phyloP scores from a whole-genome alignment of 176 grass and related monocot species.

The Oryza australiensis region DNA sequence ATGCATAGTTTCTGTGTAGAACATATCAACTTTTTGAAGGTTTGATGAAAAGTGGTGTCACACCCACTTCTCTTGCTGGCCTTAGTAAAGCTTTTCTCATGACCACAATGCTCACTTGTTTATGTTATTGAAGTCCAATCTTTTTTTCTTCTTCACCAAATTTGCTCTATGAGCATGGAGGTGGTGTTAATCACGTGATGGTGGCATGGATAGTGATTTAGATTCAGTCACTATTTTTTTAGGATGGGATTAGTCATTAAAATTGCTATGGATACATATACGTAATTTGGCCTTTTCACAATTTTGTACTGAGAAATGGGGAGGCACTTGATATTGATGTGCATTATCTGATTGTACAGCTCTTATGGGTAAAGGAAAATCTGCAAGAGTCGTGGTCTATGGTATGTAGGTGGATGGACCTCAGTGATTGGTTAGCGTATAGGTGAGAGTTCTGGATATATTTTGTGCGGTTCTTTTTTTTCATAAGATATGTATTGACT shows the following conservation, averaged over 20 bases:
- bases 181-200: not conserved
- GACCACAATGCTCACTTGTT: not conserved
- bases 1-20: not conserved
- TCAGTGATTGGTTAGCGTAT: slow-evolving; percentile 98
- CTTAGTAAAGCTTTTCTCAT: not conserved
- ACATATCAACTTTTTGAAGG: not conserved
- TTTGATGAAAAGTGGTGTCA: not conserved
- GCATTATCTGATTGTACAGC: slow-evolving; percentile 50
- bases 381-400: slow-evolving; percentile 92
- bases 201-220: not conserved
- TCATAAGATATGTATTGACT: not conserved
- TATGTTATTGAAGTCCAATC: not conserved
- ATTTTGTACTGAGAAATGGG: not conserved
- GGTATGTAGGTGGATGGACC: slow-evolving; percentile 94
- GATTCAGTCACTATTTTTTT: not conserved
- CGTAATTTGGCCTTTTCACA: not conserved
- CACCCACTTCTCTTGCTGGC: not conserved
- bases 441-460: slow-evolving; percentile 47
- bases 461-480: slow-evolving; percentile 1
- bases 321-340: slow-evolving; percentile 1
- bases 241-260: not conserved
- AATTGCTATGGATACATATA: slow-evolving; percentile 4
- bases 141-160: not conserved
- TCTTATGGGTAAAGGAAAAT: slow-evolving; percentile 98
- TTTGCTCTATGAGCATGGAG: not conserved